These are phyloP conservation scores for Myxozyma neotropica DNA, from an alignment of 805 yeast species.

Conservation along the genomic window DNA sequence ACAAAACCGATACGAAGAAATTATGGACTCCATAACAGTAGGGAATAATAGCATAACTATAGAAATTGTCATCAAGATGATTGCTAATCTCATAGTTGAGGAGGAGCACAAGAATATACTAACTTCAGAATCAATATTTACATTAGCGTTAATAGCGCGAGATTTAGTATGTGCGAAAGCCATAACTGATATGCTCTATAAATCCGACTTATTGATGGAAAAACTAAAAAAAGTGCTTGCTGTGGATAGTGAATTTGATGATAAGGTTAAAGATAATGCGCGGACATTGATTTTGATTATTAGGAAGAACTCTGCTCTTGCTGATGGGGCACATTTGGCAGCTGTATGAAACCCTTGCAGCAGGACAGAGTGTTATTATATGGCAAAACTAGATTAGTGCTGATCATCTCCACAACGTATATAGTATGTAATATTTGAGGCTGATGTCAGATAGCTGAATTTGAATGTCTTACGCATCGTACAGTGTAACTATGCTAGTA, in stretches of 20 bases:
- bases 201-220: not conserved
- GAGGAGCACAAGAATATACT: not conserved
- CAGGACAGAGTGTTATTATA: too few species aligned
- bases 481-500: too few species aligned
- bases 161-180: not conserved
- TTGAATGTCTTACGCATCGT: too few species aligned
- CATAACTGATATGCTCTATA: not conserved
- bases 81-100: not conserved
- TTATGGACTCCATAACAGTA: not conserved
- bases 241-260: not conserved
- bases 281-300: not conserved
- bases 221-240: not conserved
- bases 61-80: not conserved
- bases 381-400: too few species aligned
- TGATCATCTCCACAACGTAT: too few species aligned
- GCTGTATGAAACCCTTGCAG: not conserved
- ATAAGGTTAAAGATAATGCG: not conserved
- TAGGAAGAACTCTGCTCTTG: not conserved
- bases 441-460: too few species aligned
- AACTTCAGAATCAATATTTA: conserved; percentile 5
- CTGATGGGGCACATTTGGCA: not conserved
- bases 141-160: conserved; percentile 6
- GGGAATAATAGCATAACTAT: not conserved
- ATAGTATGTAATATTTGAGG: too few species aligned
- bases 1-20: not conserved